Percentiles rank a stretch among this genome's conserved stretches.
Evolutionary conservation across 2,329 filamentous ascomycete genomes (phyloP).

Genomic region (Polytolypa hystricis): DNA sequence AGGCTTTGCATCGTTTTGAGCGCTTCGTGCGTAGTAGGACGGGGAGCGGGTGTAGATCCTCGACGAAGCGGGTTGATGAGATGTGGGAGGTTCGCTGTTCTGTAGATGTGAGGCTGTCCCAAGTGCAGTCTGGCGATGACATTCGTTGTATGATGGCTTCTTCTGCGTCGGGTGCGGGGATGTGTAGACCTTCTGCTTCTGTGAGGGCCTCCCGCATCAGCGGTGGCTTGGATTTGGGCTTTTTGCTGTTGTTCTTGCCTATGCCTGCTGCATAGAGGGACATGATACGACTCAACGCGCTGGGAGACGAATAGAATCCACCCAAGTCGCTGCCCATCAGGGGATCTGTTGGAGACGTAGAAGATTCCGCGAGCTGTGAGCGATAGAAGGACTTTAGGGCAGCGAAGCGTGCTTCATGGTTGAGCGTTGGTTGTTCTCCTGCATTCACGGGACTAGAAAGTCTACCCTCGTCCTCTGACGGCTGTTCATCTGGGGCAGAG

Average conservation of each 20-base stretch:
- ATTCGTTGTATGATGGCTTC: constrained; percentile 50
- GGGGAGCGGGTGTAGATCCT: constrained; percentile 69
- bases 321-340: constrained; percentile 38
- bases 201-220: constrained; percentile 71
- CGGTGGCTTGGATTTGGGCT: constrained; percentile 54
- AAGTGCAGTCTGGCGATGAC: constrained; percentile 42
- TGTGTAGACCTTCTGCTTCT: constrained; percentile 58
- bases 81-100: constrained; percentile 43
- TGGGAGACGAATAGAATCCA: constrained; percentile 57
- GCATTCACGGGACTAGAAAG: constrained; percentile 19
- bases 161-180: constrained; percentile 51
- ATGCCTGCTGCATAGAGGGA: constrained; percentile 63
- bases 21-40: constrained; percentile 81
- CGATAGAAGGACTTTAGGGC: constrained; percentile 73
- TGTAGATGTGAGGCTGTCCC: constrained; percentile 50
- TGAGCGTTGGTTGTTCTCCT: constrained; percentile 33
- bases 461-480: constrained; percentile 21
- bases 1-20: constrained; percentile 83
- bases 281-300: constrained; percentile 79
- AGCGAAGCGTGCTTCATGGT: constrained; percentile 58
- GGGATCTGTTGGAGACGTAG: constrained; percentile 40
- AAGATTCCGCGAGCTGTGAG: constrained; percentile 57
- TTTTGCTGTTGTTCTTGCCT: constrained; percentile 49
- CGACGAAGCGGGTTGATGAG: constrained; percentile 49
- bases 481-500: constrained; percentile 22